Evolutionary conservation across 768 basidiomycete species (phyloP).

Genomic region (Termitomyces sp.): DNA sequence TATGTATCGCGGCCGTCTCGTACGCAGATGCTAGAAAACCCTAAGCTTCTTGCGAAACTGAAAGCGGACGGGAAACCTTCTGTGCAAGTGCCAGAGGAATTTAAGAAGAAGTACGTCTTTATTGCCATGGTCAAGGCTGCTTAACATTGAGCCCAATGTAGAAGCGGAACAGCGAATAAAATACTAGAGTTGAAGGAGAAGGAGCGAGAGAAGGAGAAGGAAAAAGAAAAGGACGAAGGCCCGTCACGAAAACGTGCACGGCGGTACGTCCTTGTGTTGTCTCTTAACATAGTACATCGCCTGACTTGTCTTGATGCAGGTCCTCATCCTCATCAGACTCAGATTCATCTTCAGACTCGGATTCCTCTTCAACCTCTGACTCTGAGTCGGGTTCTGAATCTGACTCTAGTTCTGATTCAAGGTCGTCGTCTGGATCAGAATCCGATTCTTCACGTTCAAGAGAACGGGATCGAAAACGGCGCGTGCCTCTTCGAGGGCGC

Average conservation of each 20-base stretch:
- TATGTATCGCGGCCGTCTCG: slow-evolving; percentile 89
- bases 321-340: slow-evolving; percentile 6
- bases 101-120: slow-evolving; percentile 64
- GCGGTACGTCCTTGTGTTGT: slow-evolving; percentile 21
- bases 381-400: slow-evolving; percentile 15
- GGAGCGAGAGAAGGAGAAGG: slow-evolving; percentile 44
- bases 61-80: slow-evolving; percentile 68
- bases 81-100: slow-evolving; percentile 87
- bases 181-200: slow-evolving; percentile 84
- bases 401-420: slow-evolving; percentile 1
- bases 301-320: neutral
- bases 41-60: slow-evolving; percentile 57
- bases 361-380: slow-evolving; percentile 10
- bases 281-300: neutral
- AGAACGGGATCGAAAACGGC: slow-evolving; percentile 34
- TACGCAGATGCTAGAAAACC: slow-evolving; percentile 81
- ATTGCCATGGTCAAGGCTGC: neutral
- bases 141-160: slow-evolving; percentile 17
- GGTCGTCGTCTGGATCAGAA: slow-evolving; percentile 10
- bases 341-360: slow-evolving; percentile 2
- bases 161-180: slow-evolving; percentile 76
- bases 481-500: slow-evolving; percentile 23
- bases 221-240: slow-evolving; percentile 29
- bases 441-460: slow-evolving; percentile 38
- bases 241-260: slow-evolving; percentile 32